Conservation (phyloP, 768 basidiomycete species). For the Lactarius sanguifluus region DNA sequence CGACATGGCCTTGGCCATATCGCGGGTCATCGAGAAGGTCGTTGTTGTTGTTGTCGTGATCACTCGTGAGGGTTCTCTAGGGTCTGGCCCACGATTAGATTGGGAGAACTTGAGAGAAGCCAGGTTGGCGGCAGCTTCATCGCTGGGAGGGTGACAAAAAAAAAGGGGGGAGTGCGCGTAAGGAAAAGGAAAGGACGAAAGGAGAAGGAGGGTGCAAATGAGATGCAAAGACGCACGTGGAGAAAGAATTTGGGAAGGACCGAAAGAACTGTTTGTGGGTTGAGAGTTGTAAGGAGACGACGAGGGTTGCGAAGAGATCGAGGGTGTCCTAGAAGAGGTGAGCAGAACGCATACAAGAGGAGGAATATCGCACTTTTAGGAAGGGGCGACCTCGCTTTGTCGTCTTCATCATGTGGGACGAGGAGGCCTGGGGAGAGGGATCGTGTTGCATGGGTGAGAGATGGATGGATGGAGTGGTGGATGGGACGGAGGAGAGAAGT, state of each 20-base stretch:
- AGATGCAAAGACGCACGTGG: conserved; percentile 65
- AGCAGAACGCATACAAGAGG: conserved; percentile 2
- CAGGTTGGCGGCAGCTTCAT: conserved; percentile 92
- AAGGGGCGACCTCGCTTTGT: conserved; percentile 94
- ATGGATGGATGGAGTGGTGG: conserved; percentile 31
- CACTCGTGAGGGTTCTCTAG: conserved; percentile 95
- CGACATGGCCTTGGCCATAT: conserved; percentile 99
- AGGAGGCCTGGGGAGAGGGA: conserved; percentile 52
- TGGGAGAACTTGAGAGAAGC: conserved; percentile 98
- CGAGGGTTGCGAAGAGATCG: conserved; percentile 94
- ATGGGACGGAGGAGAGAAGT: conserved; percentile 35
- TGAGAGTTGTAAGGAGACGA: conserved; percentile 87
- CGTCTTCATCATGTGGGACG: conserved; percentile 98
- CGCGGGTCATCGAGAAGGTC: conserved; percentile 98
- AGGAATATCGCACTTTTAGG: conserved; percentile 64
- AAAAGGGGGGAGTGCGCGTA: conserved; percentile 10
- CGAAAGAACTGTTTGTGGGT: conserved; percentile 97
- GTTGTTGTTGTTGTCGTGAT: conserved; percentile 99
- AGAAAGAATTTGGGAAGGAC: conserved; percentile 90
- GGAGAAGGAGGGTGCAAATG: conserved; percentile 16
- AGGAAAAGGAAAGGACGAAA: conserved; percentile 19
- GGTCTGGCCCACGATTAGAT: conserved; percentile 97
- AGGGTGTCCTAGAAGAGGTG: conserved; percentile 76
- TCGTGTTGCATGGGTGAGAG: conserved; percentile 40
- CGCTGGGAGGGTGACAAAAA: conserved; percentile 48